phyloP scores from a whole-genome alignment of 116 monocot genomes.

The Zostera marina region DNA sequence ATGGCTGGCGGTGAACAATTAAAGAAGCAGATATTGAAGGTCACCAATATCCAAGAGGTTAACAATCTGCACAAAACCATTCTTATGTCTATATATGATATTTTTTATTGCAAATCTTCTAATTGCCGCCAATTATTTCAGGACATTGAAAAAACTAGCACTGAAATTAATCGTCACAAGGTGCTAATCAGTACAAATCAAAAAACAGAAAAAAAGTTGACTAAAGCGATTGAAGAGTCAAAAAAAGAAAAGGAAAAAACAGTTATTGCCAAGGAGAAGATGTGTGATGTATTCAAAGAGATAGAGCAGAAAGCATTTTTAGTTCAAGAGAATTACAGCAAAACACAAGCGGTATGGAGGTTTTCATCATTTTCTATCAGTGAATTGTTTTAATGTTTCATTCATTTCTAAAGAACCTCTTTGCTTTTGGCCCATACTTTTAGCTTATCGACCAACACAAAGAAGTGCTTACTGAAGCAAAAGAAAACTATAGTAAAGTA shows the following conservation, averaged over 20 bases:
- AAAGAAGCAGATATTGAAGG: slow-evolving; percentile 69
- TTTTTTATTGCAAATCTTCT: not conserved
- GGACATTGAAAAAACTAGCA: slow-evolving; percentile 88
- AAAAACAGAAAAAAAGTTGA: slow-evolving; percentile 53
- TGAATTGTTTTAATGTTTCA: not conserved
- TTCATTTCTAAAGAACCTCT: not conserved
- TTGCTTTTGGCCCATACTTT: not conserved
- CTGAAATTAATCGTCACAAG: slow-evolving; percentile 71
- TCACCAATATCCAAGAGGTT: slow-evolving; percentile 69
- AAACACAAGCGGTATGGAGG: slow-evolving; percentile 50
- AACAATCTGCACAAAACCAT: slow-evolving; percentile 10
- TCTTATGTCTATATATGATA: not conserved
- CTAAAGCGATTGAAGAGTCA: slow-evolving; percentile 63
- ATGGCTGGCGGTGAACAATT: slow-evolving; percentile 84
- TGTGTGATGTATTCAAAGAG: slow-evolving; percentile 47
- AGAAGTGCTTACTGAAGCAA: slow-evolving; percentile 56
- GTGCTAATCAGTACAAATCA: slow-evolving; percentile 56
- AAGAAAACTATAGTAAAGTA: slow-evolving; percentile 48
- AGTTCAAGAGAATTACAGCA: slow-evolving; percentile 74
- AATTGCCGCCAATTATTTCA: slow-evolving; percentile 11
- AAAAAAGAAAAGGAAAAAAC: slow-evolving; percentile 65
- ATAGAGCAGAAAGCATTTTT: slow-evolving; percentile 63
- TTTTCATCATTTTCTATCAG: not conserved
- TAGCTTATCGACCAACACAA: slow-evolving; percentile 81
- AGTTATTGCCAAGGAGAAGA: slow-evolving; percentile 47